phyloP scores from a whole-genome alignment of 2,329 filamentous ascomycete genomes.

The Apiospora aurea region DNA sequence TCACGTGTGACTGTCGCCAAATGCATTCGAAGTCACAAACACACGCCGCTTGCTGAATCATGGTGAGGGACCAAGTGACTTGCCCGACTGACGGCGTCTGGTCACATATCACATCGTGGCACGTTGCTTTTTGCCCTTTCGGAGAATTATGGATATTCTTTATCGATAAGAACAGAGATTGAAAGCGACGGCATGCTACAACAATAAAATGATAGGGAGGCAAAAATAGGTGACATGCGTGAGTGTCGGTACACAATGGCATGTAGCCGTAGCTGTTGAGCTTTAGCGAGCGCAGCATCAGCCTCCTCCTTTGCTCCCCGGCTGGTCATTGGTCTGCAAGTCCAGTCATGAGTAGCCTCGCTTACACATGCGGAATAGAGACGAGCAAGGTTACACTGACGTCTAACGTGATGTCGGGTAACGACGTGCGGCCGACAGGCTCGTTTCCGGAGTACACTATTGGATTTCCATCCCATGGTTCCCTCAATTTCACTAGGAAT shows the following conservation, averaged over 20 bases:
- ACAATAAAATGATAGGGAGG: not conserved
- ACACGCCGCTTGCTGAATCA: not conserved
- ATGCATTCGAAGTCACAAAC: not conserved
- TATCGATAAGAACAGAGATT: not conserved
- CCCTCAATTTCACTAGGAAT: slow-evolving; percentile 5
- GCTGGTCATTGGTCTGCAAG: not conserved
- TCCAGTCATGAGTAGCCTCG: not conserved
- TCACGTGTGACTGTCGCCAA: not conserved
- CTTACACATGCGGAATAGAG: not conserved
- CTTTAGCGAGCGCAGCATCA: not conserved
- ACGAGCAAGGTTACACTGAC: not conserved
- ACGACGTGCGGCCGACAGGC: not conserved
- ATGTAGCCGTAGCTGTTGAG: not conserved
- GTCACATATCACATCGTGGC: not conserved
- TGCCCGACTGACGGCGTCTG: not conserved
- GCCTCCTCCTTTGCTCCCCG: not conserved
- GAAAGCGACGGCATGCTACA: not conserved
- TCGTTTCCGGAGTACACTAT: not conserved
- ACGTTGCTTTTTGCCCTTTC: not conserved
- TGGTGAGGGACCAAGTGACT: not conserved
- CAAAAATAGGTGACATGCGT: not conserved
- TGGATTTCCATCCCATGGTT: slow-evolving; percentile 6
- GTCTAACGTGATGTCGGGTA: not conserved
- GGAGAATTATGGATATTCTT: not conserved
- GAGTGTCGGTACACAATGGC: not conserved